phyloP scores from a whole-genome alignment of 805 yeast species.

The Lipomyces yamanashiensis region DNA sequence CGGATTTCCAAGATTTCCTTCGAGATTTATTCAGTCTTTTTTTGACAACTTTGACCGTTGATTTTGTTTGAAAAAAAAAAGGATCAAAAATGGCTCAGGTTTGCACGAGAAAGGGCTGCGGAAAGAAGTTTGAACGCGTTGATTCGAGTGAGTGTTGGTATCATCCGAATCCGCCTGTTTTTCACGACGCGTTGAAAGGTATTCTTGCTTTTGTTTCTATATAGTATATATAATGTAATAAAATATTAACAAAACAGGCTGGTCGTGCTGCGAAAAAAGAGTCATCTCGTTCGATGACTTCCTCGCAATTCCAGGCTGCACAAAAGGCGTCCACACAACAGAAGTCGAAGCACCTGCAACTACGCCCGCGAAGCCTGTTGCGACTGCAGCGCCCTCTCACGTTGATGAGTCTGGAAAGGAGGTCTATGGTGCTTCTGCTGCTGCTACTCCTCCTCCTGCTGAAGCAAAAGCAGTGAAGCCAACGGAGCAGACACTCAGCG shows the following conservation, averaged over 20 bases:
- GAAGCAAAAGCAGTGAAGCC: conserved; percentile 24
- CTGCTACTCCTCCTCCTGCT: background rate
- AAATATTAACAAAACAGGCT: conserved; percentile 20
- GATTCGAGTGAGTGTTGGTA: conserved; percentile 36
- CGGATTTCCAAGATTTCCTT: background rate
- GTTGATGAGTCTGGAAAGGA: conserved; percentile 34
- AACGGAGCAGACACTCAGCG: conserved; percentile 18
- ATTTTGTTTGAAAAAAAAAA: background rate
- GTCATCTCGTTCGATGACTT: conserved; percentile 40
- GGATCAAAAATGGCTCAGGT: conserved; percentile 26
- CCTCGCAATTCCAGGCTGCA: conserved; percentile 38
- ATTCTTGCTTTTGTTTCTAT: background rate
- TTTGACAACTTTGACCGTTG: background rate
- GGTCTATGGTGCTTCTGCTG: conserved; percentile 21
- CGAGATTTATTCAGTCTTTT: background rate
- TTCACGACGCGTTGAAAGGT: conserved; percentile 41
- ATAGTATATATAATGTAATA: background rate
- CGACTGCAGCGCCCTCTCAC: conserved; percentile 15
- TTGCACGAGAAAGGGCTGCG: conserved; percentile 35
- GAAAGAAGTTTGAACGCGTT: conserved; percentile 24
- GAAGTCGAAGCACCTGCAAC: conserved; percentile 32
- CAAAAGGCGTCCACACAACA: conserved; percentile 36
- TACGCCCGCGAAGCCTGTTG: conserved; percentile 5
- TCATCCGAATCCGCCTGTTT: conserved; percentile 40
- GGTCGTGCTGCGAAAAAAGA: conserved; percentile 39